A percentile compares a stretch with the other conserved stretches of the same genome.
Conservation (phyloP, 495 filamentous ascomycete species). For the Penicillium steckii region DNA sequence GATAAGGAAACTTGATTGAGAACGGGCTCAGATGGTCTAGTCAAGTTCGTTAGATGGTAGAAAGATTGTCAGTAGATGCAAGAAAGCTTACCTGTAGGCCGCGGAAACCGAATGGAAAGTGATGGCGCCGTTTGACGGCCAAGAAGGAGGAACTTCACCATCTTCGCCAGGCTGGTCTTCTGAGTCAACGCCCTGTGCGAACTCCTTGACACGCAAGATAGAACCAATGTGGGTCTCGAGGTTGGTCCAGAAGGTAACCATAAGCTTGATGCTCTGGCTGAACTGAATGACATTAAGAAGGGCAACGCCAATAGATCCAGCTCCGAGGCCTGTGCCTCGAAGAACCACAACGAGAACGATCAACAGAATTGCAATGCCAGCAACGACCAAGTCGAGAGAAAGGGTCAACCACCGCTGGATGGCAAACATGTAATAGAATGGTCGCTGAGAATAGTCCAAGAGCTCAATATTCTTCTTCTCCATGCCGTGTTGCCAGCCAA, state of each 20-base stretch:
- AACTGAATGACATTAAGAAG: slow-evolving; percentile 58
- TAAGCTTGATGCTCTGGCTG: slow-evolving; percentile 48
- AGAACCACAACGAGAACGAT: slow-evolving; percentile 45
- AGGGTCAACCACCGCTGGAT: slow-evolving; percentile 55
- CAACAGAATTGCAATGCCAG: slow-evolving; percentile 47
- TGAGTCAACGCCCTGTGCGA: slow-evolving; percentile 45
- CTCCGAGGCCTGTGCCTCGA: slow-evolving; percentile 38
- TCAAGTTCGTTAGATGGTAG: slow-evolving; percentile 7
- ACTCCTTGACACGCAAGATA: slow-evolving; percentile 57
- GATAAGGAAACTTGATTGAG: slow-evolving; percentile 50
- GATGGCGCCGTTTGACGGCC: slow-evolving; percentile 53
- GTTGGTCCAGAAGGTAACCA: slow-evolving; percentile 57
- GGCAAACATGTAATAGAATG: slow-evolving; percentile 57
- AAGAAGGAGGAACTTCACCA: slow-evolving; percentile 36
- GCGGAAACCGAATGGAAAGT: slow-evolving; percentile 46
- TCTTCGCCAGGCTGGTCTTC: slow-evolving; percentile 49
- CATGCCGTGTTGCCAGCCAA: slow-evolving; percentile 51
- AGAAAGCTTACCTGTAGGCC: slow-evolving; percentile 35
- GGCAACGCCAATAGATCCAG: slow-evolving; percentile 56
- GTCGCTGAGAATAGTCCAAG: slow-evolving; percentile 58
- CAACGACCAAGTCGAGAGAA: slow-evolving; percentile 49
- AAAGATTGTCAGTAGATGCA: not conserved
- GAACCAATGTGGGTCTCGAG: slow-evolving; percentile 59
- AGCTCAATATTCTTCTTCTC: slow-evolving; percentile 45
- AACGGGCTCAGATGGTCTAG: slow-evolving; percentile 39